Base-by-base conservation (phyloP, 768 basidiomycete genomes). In the Boletus tomentosulus region DNA sequence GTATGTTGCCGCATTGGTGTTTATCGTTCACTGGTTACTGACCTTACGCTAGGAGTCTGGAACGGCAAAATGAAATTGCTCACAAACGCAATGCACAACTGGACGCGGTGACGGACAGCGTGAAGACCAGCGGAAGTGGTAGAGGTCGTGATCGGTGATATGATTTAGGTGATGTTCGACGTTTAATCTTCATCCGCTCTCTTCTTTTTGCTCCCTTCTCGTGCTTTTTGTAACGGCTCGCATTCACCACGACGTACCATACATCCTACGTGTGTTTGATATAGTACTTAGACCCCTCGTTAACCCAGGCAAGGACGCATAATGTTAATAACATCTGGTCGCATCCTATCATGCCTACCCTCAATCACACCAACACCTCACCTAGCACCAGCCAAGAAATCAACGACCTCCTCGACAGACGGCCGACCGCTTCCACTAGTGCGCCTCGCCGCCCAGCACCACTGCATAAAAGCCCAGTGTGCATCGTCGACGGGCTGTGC, bases 61-160 rank as follows among this genome's bases (percentile, higher is more conserved):
- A 91, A 62, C 78, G 84, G 54, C 90, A 92, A 62, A 74, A 88
- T 31, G 89, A 92, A 25, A 70, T 84, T 24, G 89, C 90, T n/a
- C 82, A 85, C 65, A 88, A 84, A 66, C 81, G 92, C 38, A 88
- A 31, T 31, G 59, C 33, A n/a, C 72, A 72, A 34, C 54, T 74
- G 8, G 68, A 71, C 0, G 58, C 61, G 12, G 69, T 74, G 42
- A 59, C 72, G 1, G 73, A 73, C 43, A 54, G 25, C 10, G 57
- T 57, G 13, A 72, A 58, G 58, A 30, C 46, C 6, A 28, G 59
- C 0, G 51, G 54, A 15, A 50, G 43, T 46, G 59, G 54, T 24
- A 62, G 54, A 47, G 39, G 51, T 39, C 59, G 64, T 35, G 66
- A 60, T 55, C 60, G 65, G 28, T 66, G 46, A 62, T 43, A 13